Base-by-base conservation (phyloP, 192 early-diverging fungal genomes). In the Diversispora epigaea region DNA sequence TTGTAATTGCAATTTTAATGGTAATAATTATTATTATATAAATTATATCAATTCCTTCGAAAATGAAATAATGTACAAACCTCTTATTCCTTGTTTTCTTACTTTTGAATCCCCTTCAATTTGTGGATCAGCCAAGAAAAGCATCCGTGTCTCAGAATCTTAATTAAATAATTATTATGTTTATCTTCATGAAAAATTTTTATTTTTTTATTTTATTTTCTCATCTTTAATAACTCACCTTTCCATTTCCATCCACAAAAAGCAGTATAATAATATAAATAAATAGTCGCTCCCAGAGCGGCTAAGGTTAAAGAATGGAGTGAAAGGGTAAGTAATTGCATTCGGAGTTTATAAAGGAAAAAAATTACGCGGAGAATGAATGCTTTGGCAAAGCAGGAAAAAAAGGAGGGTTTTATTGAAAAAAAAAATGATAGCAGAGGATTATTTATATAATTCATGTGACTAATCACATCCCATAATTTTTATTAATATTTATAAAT, bases 21-120 rank as follows among this genome's bases (percentile, higher is more conserved):
- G 14, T 9, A 21, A 14, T 21, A 12, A 57, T 32, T n/a, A n/a
- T n/a, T n/a, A n/a, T n/a, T 17, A 22, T 63, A n/a, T 9, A 43
- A 52, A 41, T 3, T 55, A 22, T 40, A 44, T 17, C 17, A 11
- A 32, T 6, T 15, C 8, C 44, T 0, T 9, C 17, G 12, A 12
- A 32, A n/a, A 21, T 14, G 47, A 32, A 19, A 6, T 6, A 11
- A 67, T 19, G 5, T 68, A 78, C 39, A 43, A 71, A 72, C 89
- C 89, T 65, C 79, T 65, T 43, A 67, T 83, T 43, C 86, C 86
- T 66, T 89, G 80, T 50, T 85, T 83, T 17, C 15, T 19, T 63
- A 90, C 78, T 76, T 90, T 90, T 6, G 85, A 83, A 66, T 89
- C 86, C 6, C 89, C 89, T 52, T 90, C 89, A 68, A 90, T 89